Conservation (phyloP, 1,139 yeast genomes). For the Zygosaccharomyces pseudobailii region DNA sequence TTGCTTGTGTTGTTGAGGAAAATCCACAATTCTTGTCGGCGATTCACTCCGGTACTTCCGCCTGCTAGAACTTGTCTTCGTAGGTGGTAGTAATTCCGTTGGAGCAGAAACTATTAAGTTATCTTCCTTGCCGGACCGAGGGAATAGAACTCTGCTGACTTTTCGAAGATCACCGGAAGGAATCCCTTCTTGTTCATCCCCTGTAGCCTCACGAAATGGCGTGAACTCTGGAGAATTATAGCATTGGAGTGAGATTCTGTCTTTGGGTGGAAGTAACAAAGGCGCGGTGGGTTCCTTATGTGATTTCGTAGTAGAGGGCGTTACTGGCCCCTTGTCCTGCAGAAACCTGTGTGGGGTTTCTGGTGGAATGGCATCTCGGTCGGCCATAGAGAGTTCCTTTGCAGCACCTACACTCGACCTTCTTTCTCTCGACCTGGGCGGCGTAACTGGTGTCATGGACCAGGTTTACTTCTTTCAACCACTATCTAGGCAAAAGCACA, state of each 20-base stretch:
- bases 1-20: slow-evolving; percentile 5
- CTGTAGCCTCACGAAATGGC: slow-evolving; percentile 12
- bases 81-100: slow-evolving; percentile 17
- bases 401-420: slow-evolving; percentile 3
- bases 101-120: not conserved
- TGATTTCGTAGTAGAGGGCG: slow-evolving; percentile 26
- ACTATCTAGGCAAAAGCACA: not conserved
- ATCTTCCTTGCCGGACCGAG: slow-evolving; percentile 7
- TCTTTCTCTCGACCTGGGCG: slow-evolving; percentile 29
- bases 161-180: slow-evolving; percentile 9
- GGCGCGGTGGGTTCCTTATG: slow-evolving; percentile 14
- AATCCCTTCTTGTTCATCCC: slow-evolving; percentile 4
- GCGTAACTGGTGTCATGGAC: slow-evolving; percentile 29
- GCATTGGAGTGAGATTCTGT: slow-evolving; percentile 21
- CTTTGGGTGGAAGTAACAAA: slow-evolving; percentile 12
- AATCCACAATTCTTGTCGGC: not conserved
- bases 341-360: slow-evolving; percentile 18
- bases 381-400: not conserved
- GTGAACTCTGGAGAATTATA: slow-evolving; percentile 32
- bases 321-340: slow-evolving; percentile 21
- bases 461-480: not conserved
- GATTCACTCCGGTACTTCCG: slow-evolving; percentile 5
- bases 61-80: slow-evolving; percentile 8
- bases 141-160: slow-evolving; percentile 21
- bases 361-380: slow-evolving; percentile 5